A percentile compares a stretch with the other conserved stretches of the same genome.
These are phyloP conservation scores for Lindgomyces ingoldianus DNA, from an alignment of 495 filamentous ascomycete species.

Conservation along the genomic window DNA sequence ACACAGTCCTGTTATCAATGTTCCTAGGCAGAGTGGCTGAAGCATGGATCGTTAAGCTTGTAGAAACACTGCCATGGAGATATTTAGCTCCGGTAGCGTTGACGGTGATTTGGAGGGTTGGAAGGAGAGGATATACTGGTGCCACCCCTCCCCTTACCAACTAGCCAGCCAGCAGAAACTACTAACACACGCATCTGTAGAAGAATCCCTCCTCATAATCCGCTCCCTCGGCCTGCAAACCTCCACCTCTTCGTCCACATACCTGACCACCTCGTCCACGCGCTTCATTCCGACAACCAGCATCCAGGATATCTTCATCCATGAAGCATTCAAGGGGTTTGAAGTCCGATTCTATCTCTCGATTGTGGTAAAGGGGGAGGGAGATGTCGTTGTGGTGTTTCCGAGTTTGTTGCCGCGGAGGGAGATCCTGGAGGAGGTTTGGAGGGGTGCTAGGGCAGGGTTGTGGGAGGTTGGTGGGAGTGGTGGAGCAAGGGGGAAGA, in stretches of 20 bases:
- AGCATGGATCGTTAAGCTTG: conserved; percentile 5
- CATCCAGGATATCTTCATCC: conserved; percentile 89
- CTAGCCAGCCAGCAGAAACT: background rate
- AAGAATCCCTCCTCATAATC: conserved; percentile 87
- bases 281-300: conserved; percentile 91
- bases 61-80: conserved; percentile 25
- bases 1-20: background rate
- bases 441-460: conserved; percentile 74
- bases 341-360: conserved; percentile 87
- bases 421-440: conserved; percentile 77
- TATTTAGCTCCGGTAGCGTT: conserved; percentile 28
- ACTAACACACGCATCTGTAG: conserved; percentile 40
- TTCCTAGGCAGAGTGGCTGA: conserved; percentile 8
- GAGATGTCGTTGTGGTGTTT: conserved; percentile 88
- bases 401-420: conserved; percentile 73
- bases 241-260: conserved; percentile 63
- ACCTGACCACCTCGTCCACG: conserved; percentile 65
- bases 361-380: conserved; percentile 89
- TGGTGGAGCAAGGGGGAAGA: background rate
- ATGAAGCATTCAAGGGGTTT: conserved; percentile 93
- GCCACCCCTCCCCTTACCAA: background rate
- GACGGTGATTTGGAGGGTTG: conserved; percentile 23
- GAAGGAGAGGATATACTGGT: conserved; percentile 39
- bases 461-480: conserved; percentile 55
- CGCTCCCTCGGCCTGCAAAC: conserved; percentile 92